Percentiles rank a stretch among this genome's conserved stretches.
phyloP scores from a whole-genome alignment of 2,329 filamentous ascomycete species.

The Corniculantispora saksenae region DNA sequence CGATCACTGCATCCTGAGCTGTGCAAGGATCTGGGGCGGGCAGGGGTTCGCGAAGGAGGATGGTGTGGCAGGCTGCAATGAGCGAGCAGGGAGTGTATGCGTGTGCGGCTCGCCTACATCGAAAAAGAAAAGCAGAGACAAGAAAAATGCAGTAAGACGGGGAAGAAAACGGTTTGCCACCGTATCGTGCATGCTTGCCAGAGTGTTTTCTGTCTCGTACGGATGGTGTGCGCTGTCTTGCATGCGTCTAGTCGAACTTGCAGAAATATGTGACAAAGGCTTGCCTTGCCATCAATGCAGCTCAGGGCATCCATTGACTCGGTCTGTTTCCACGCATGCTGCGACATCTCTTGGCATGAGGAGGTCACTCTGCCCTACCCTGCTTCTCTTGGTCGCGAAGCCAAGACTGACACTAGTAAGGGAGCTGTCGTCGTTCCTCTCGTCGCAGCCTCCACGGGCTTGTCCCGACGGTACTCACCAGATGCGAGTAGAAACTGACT shows the following conservation, averaged over 20 bases:
- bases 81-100: not conserved
- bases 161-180: not conserved
- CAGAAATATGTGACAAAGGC: not conserved
- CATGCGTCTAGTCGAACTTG: not conserved
- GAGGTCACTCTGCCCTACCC: not conserved
- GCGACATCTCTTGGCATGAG: not conserved
- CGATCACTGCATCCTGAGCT: slow-evolving; percentile 15
- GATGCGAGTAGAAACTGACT: not conserved
- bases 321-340: not conserved
- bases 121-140: not conserved
- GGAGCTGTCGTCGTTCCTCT: not conserved
- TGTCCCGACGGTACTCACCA: not conserved
- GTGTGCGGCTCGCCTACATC: not conserved
- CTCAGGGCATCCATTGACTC: not conserved
- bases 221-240: not conserved
- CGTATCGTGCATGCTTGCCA: not conserved
- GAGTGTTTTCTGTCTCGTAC: not conserved
- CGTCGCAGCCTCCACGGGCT: not conserved
- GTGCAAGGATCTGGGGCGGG: slow-evolving; percentile 9
- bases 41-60: not conserved
- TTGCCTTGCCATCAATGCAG: not conserved
- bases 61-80: not conserved
- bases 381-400: not conserved
- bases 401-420: not conserved
- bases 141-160: not conserved